Percentiles rank a stretch among this genome's conserved stretches.
These are phyloP conservation scores for Ogataea polymorpha DNA, from an alignment of 805 yeast species.

Conservation along the genomic window DNA sequence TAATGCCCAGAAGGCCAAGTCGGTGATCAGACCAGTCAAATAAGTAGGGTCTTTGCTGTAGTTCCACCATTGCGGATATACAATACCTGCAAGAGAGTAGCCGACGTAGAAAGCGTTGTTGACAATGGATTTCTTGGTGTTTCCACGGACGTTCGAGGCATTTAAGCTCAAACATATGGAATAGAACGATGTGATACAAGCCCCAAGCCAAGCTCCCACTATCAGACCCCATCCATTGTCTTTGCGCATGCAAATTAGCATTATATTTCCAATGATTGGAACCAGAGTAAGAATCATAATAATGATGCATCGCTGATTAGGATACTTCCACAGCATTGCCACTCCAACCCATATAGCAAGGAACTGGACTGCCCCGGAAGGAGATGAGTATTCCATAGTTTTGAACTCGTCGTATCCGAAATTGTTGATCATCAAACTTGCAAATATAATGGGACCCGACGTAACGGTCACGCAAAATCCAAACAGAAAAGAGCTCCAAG, in stretches of 20 bases:
- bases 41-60: conserved; percentile 55
- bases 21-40: conserved; percentile 48
- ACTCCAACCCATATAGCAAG: conserved; percentile 26
- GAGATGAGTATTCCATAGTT: conserved; percentile 27
- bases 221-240: conserved; percentile 22
- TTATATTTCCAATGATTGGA: conserved; percentile 25
- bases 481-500: conserved; percentile 45
- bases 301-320: conserved; percentile 25
- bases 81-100: conserved; percentile 61
- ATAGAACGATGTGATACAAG: conserved; percentile 19
- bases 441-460: conserved; percentile 39
- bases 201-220: conserved; percentile 22
- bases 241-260: conserved; percentile 13
- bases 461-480: conserved; percentile 44
- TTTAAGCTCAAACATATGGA: conserved; percentile 19
- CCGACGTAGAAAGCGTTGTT: conserved; percentile 56
- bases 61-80: conserved; percentile 68
- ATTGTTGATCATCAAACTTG: conserved; percentile 27
- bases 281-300: conserved; percentile 18
- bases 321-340: conserved; percentile 13
- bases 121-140: conserved; percentile 61
- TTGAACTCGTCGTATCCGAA: conserved; percentile 33
- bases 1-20: conserved; percentile 42
- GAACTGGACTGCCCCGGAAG: conserved; percentile 33
- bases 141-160: conserved; percentile 56